phyloP scores from a whole-genome alignment of 2,329 filamentous ascomycete genomes.

The Aspergillus phoenicis region DNA sequence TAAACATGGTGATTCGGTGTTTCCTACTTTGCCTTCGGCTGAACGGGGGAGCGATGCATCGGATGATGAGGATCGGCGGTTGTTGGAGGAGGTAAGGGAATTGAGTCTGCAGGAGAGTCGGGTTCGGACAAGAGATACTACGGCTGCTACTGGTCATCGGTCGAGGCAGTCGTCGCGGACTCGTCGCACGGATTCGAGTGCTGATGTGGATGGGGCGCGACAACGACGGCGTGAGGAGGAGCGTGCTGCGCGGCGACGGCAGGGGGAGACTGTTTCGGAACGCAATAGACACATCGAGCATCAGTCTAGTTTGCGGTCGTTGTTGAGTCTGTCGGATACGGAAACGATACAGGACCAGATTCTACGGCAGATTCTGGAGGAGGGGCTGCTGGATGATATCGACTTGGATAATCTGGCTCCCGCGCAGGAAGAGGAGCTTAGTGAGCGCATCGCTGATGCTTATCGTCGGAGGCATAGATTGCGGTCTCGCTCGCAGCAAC shows the following conservation, averaged over 20 bases:
- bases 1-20: slow-evolving; percentile 76
- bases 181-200: slow-evolving; percentile 35
- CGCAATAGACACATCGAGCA: slow-evolving; percentile 72
- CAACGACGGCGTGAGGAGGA: slow-evolving; percentile 38
- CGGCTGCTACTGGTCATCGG: slow-evolving; percentile 30
- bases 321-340: slow-evolving; percentile 78
- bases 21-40: slow-evolving; percentile 60
- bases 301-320: slow-evolving; percentile 81
- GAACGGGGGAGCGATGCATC: slow-evolving; percentile 37
- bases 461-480: slow-evolving; percentile 71
- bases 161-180: slow-evolving; percentile 27
- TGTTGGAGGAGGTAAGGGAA: slow-evolving; percentile 72
- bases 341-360: slow-evolving; percentile 84
- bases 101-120: slow-evolving; percentile 64
- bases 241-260: slow-evolving; percentile 32
- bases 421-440: slow-evolving; percentile 83
- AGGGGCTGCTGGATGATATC: slow-evolving; percentile 83
- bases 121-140: slow-evolving; percentile 27
- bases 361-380: slow-evolving; percentile 82
- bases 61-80: slow-evolving; percentile 66
- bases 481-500: slow-evolving; percentile 43
- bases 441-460: slow-evolving; percentile 84
- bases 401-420: slow-evolving; percentile 86
- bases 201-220: slow-evolving; percentile 41
- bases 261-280: slow-evolving; percentile 28